A percentile compares a stretch with the other conserved stretches of the same genome.
Evolutionary conservation across 352 stramenopile species (phyloP).

Genomic region (Phytophthora europaea): DNA sequence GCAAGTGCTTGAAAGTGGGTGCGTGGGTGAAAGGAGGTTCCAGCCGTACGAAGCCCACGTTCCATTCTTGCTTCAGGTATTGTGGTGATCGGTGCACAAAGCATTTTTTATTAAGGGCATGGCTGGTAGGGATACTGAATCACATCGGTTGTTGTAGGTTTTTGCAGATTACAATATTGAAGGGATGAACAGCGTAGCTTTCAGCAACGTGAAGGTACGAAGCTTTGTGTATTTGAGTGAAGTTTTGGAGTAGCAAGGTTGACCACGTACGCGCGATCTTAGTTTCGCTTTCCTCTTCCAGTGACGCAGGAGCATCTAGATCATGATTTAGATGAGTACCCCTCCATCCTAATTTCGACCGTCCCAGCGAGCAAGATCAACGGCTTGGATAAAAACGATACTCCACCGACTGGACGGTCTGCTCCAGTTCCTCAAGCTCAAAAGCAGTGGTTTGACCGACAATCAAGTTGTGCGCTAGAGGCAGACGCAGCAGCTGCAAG

Average conservation of each 20-base stretch:
- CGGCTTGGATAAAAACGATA: slow-evolving; percentile 33
- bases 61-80: slow-evolving; percentile 88
- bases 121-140: not conserved
- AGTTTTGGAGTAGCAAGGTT: slow-evolving; percentile 8
- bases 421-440: slow-evolving; percentile 40
- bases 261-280: slow-evolving; percentile 6
- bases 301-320: slow-evolving; percentile 60
- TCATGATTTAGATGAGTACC: slow-evolving; percentile 26
- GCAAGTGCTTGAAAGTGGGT: slow-evolving; percentile 87
- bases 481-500: slow-evolving; percentile 71
- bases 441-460: slow-evolving; percentile 70
- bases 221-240: not conserved
- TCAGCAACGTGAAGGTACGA: slow-evolving; percentile 74
- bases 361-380: slow-evolving; percentile 47
- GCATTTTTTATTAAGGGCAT: not conserved
- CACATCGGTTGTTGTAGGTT: slow-evolving; percentile 42
- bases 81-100: not conserved
- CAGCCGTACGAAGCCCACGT: slow-evolving; percentile 93
- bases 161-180: slow-evolving; percentile 95
- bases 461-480: slow-evolving; percentile 80
- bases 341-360: slow-evolving; percentile 50
- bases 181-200: slow-evolving; percentile 90
- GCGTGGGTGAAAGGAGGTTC: slow-evolving; percentile 75
- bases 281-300: slow-evolving; percentile 82
- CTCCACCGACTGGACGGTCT: slow-evolving; percentile 36